Conservation (phyloP, 2,329 filamentous ascomycete genomes). For the Beauveria caledonica region DNA sequence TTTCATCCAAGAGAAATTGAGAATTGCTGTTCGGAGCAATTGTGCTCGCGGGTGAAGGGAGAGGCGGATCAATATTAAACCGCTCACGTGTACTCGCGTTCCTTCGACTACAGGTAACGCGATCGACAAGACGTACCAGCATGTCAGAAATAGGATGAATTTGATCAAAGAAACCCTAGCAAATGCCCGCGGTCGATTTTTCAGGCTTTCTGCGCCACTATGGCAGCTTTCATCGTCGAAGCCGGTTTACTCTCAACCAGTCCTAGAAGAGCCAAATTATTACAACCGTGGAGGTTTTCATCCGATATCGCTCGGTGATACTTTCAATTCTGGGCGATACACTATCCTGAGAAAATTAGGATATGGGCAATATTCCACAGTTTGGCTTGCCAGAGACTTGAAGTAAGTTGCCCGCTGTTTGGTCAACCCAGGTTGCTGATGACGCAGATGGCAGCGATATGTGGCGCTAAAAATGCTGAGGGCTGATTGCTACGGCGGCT, state of each 20-base stretch:
- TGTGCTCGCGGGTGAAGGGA: not conserved
- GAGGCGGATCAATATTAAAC: not conserved
- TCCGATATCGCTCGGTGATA: conserved; percentile 1
- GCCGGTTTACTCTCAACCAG: not conserved
- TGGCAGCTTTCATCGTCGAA: not conserved
- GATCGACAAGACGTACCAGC: not conserved
- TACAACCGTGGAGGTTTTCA: conserved; percentile 1
- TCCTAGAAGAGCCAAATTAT: not conserved
- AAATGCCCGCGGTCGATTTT: not conserved
- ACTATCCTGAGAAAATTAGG: conserved; percentile 18
- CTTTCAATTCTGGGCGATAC: conserved; percentile 27
- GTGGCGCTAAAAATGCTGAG: conserved; percentile 22
- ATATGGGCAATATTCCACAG: conserved; percentile 17
- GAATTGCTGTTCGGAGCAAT: not conserved
- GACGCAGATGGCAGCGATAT: conserved; percentile 9
- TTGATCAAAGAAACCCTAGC: not conserved
- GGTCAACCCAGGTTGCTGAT: not conserved
- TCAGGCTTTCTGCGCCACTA: not conserved
- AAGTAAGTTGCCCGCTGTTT: not conserved
- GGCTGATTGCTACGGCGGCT: conserved; percentile 13
- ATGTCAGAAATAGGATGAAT: not conserved
- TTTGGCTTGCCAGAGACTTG: conserved; percentile 17
- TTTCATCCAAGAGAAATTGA: not conserved
- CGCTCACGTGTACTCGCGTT: not conserved
- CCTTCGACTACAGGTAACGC: not conserved